These are phyloP conservation scores for Breynia disticha DNA, from an alignment of 441 rosid genomes.

Conservation along the genomic window DNA sequence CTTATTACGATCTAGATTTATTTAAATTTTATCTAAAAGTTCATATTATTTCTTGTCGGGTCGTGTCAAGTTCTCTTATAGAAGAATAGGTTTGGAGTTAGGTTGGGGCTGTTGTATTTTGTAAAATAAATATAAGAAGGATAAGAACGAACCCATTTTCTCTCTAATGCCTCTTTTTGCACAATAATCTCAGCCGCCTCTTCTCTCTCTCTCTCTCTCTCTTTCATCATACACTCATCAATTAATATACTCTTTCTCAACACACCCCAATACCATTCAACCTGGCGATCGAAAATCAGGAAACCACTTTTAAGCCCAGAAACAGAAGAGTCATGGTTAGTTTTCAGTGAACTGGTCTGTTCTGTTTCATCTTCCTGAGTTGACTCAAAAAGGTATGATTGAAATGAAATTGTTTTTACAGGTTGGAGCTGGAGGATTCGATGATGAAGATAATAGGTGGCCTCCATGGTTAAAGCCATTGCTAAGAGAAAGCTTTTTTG, in stretches of 20 bases:
- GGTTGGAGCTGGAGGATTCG: slow-evolving; percentile 67
- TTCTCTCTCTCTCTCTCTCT: slow-evolving; percentile 6
- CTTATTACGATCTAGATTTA: no score
- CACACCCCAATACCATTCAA: slow-evolving; percentile 17
- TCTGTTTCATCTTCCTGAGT: slow-evolving; percentile 7
- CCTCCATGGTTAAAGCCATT: slow-evolving; percentile 86
- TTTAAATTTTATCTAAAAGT: no score
- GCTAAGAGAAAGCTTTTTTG: slow-evolving; percentile 65
- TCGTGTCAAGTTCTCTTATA: no score
- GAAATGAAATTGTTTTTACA: slow-evolving; percentile 16
- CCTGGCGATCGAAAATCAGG: slow-evolving; percentile 91
- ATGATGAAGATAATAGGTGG: slow-evolving; percentile 60
- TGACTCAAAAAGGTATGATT: slow-evolving; percentile 15
- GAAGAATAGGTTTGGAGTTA: slow-evolving; percentile 14
- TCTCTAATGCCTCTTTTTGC: slow-evolving; percentile 13
- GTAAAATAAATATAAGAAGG: slow-evolving; percentile 37
- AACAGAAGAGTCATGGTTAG: slow-evolving; percentile 91
- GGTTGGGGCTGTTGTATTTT: no score
- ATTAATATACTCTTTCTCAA: no score
- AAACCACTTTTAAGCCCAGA: slow-evolving; percentile 64
- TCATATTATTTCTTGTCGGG: no score
- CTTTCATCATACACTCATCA: background rate
- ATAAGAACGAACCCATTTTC: slow-evolving; percentile 47
- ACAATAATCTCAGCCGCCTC: background rate
- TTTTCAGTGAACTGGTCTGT: no score